Percentiles rank a stretch among this genome's conserved stretches.
Conservation (phyloP, 805 yeast species). For the Candida qinlingensis region DNA sequence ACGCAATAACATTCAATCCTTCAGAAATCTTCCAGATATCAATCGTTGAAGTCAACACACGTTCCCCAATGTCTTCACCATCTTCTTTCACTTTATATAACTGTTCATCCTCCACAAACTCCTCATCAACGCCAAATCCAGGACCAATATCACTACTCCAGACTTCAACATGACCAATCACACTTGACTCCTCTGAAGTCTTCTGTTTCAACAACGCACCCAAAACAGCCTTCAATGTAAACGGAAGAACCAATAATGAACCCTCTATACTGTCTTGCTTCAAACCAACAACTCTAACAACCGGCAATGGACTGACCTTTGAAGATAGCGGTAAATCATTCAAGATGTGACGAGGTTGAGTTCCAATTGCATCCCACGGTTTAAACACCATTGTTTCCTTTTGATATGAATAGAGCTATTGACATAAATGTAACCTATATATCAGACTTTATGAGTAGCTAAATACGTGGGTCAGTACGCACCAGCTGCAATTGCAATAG, state of each 20-base stretch:
- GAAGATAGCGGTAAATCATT: conserved; percentile 2
- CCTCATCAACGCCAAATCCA: conserved; percentile 17
- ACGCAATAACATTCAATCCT: conserved; percentile 10
- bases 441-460: no score
- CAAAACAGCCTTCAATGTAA: conserved; percentile 1
- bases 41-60: conserved; percentile 4
- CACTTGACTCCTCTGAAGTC: no score
- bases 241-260: conserved; percentile 4
- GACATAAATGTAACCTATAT: no score
- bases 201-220: conserved; percentile 2
- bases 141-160: neutral
- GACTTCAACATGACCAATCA: neutral
- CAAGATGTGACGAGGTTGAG: conserved; percentile 7
- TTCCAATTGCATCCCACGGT: conserved; percentile 9
- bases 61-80: neutral
- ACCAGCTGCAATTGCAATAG: no score
- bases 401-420: neutral
- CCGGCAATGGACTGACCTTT: neutral
- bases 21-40: conserved; percentile 13
- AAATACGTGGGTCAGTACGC: no score
- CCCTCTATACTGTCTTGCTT: neutral
- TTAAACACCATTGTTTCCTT: conserved; percentile 6
- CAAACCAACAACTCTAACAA: neutral
- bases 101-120: conserved; percentile 45
- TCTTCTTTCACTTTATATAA: conserved; percentile 31